Conservation (phyloP, 2,329 filamentous ascomycete genomes). For the Alternaria sp. region DNA sequence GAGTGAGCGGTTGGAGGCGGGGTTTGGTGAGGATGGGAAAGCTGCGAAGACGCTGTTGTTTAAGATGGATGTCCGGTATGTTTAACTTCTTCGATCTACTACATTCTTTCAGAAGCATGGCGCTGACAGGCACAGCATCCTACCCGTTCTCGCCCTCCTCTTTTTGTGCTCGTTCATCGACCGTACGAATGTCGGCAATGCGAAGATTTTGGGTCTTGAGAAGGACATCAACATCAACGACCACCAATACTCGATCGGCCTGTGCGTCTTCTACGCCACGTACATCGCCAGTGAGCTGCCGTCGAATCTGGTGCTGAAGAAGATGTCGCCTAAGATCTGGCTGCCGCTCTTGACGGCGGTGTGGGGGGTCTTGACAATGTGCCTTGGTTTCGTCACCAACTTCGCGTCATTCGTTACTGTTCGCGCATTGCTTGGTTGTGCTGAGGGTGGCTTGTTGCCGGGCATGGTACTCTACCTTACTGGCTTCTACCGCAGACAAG, state of each 20-base stretch:
- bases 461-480: conserved; percentile 73
- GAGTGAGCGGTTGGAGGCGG: conserved; percentile 25
- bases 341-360: conserved; percentile 62
- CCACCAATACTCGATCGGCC: conserved; percentile 68
- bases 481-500: conserved; percentile 64
- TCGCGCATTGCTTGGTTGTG: conserved; percentile 66
- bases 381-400: conserved; percentile 61
- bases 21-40: conserved; percentile 12
- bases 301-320: conserved; percentile 69
- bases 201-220: conserved; percentile 69
- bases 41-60: conserved; percentile 52
- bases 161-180: conserved; percentile 72
- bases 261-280: conserved; percentile 70
- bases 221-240: conserved; percentile 61
- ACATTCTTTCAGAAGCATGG: background rate
- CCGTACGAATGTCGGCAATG: conserved; percentile 76
- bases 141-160: conserved; percentile 68
- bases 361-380: conserved; percentile 67
- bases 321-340: conserved; percentile 66
- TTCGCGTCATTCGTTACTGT: conserved; percentile 67
- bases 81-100: background rate
- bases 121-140: conserved; percentile 53
- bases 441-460: conserved; percentile 70
- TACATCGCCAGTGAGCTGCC: conserved; percentile 70
- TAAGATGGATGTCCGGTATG: conserved; percentile 61